Conservation (phyloP, 306 rosid genomes). For the Castanea crenata region DNA sequence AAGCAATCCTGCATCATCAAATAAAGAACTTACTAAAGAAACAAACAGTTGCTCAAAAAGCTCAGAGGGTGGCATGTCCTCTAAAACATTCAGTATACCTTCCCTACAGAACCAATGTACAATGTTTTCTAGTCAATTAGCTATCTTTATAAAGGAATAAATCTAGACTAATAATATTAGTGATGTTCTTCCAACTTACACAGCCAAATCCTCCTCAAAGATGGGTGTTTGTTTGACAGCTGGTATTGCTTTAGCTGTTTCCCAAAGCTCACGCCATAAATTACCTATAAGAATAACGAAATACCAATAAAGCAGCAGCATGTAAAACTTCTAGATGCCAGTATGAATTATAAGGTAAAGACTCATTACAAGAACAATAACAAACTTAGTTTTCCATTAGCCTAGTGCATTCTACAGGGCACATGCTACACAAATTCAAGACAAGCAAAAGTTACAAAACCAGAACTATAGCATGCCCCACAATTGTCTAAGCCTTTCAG, state of each 20-base stretch:
- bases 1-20: neutral
- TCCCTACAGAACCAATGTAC: slow-evolving; percentile 59
- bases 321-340: neutral
- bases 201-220: slow-evolving; percentile 96
- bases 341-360: slow-evolving; percentile 6
- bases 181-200: slow-evolving; percentile 49
- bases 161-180: slow-evolving; percentile 12
- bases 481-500: neutral
- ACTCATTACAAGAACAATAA: slow-evolving; percentile 10
- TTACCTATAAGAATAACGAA: slow-evolving; percentile 57
- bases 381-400: slow-evolving; percentile 2
- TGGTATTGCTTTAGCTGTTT: slow-evolving; percentile 87
- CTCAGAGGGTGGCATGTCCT: slow-evolving; percentile 78
- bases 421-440: neutral
- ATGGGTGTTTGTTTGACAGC: slow-evolving; percentile 95
- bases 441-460: neutral
- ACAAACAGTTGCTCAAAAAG: slow-evolving; percentile 81
- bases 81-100: slow-evolving; percentile 76
- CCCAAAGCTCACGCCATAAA: slow-evolving; percentile 97
- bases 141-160: neutral
- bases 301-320: slow-evolving; percentile 9
- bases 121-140: slow-evolving; percentile 18
- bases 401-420: slow-evolving; percentile 13
- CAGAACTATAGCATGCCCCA: neutral
- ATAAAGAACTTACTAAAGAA: slow-evolving; percentile 71